phyloP scores from a whole-genome alignment of 805 yeast genomes.

The Suhomyces sp. region DNA sequence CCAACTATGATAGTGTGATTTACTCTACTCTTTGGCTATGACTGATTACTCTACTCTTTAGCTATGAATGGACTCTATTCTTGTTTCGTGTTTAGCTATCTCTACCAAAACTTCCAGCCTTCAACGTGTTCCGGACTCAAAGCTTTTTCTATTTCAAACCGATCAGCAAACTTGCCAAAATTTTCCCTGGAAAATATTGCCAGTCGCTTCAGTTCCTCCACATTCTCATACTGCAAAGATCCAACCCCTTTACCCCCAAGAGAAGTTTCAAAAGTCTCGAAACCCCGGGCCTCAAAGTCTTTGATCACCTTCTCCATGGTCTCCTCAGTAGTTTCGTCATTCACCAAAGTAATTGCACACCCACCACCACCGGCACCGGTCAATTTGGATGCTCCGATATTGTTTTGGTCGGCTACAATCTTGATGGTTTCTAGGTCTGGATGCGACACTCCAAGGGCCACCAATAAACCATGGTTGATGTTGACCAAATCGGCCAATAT shows the following conservation, averaged over 20 bases:
- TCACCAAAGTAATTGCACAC: slow-evolving; percentile 85
- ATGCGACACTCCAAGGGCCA: slow-evolving; percentile 87
- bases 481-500: slow-evolving; percentile 60
- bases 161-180: slow-evolving; percentile 36
- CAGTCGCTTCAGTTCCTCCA: slow-evolving; percentile 9
- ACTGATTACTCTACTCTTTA: neutral
- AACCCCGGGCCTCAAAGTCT: slow-evolving; percentile 48
- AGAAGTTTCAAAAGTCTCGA: slow-evolving; percentile 71
- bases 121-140: slow-evolving; percentile 42
- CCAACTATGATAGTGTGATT: too few relatives aligned
- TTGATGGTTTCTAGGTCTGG: slow-evolving; percentile 81
- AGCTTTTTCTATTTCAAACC: slow-evolving; percentile 47
- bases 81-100: neutral
- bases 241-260: slow-evolving; percentile 93
- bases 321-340: slow-evolving; percentile 38
- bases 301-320: slow-evolving; percentile 34
- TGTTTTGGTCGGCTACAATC: slow-evolving; percentile 56
- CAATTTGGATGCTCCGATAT: slow-evolving; percentile 83
- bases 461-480: slow-evolving; percentile 84
- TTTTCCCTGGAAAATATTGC: slow-evolving; percentile 25
- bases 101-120: slow-evolving; percentile 64
- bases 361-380: slow-evolving; percentile 99
- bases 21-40: too few relatives aligned
- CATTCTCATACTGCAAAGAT: slow-evolving; percentile 22
- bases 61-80: neutral